Evolutionary conservation across 2,329 filamentous ascomycete species (phyloP).

Genomic region (Amauroascus niger): DNA sequence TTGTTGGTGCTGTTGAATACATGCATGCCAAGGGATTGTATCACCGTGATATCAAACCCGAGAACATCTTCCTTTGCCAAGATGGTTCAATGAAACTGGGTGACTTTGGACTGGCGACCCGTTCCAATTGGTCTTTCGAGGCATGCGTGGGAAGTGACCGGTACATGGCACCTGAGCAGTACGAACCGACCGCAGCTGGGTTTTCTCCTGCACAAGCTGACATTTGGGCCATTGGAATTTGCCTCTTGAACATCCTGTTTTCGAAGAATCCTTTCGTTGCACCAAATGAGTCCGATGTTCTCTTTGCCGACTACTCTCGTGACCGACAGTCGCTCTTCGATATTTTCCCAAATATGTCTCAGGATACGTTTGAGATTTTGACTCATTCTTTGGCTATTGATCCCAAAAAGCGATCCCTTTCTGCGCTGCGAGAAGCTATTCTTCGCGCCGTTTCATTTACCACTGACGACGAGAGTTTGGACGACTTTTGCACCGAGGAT

Average conservation of each 20-base stretch:
- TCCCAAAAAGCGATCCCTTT: slow-evolving; percentile 74
- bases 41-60: slow-evolving; percentile 97
- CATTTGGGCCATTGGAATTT: slow-evolving; percentile 95
- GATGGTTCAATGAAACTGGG: slow-evolving; percentile 89
- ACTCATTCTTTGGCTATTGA: slow-evolving; percentile 84
- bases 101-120: slow-evolving; percentile 89
- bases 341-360: slow-evolving; percentile 96
- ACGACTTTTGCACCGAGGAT: slow-evolving; percentile 85
- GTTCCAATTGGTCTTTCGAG: slow-evolving; percentile 82
- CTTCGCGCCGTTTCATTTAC: slow-evolving; percentile 80
- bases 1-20: slow-evolving; percentile 79
- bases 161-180: slow-evolving; percentile 99
- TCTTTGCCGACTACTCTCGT: slow-evolving; percentile 85
- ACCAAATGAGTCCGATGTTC: slow-evolving; percentile 77
- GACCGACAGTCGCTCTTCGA: slow-evolving; percentile 96
- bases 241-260: slow-evolving; percentile 91
- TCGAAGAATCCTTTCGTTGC: slow-evolving; percentile 92
- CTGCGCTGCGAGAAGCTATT: slow-evolving; percentile 67
- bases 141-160: slow-evolving; percentile 92
- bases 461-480: slow-evolving; percentile 77
- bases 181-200: slow-evolving; percentile 73
- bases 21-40: slow-evolving; percentile 87
- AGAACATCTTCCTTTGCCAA: slow-evolving; percentile 92
- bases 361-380: slow-evolving; percentile 93
- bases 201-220: slow-evolving; percentile 92